phyloP scores from a whole-genome alignment of 2,329 filamentous ascomycete species.

The Escovopsis weberi region DNA sequence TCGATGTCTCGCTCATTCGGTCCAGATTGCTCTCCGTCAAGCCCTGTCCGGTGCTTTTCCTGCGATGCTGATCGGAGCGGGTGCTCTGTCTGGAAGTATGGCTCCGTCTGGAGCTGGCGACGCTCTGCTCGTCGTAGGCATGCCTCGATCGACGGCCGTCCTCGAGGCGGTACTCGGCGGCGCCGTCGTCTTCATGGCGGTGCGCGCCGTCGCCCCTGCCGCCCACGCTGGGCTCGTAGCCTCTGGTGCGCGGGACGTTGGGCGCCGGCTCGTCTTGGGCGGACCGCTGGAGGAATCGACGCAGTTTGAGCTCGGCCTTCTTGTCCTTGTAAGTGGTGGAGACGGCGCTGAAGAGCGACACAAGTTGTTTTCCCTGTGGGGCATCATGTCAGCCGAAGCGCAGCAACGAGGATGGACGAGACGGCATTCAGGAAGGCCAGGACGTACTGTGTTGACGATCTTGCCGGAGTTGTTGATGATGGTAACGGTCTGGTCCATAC shows the following conservation, averaged over 20 bases:
- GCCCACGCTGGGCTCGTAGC: constrained; percentile 1
- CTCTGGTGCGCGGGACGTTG: constrained; percentile 6
- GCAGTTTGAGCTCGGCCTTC: constrained; percentile 65
- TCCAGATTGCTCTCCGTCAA: constrained; percentile 40
- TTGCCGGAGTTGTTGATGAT: constrained; percentile 86
- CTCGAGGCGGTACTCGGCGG: constrained; percentile 15
- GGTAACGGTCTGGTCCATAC: constrained; percentile 58
- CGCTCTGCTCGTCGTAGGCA: constrained; percentile 17
- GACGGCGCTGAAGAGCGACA: constrained; percentile 85
- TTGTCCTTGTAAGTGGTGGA: constrained; percentile 77
- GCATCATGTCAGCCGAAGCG: neutral
- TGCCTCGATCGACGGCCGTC: constrained; percentile 19
- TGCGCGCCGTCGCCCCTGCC: neutral
- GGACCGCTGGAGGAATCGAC: constrained; percentile 23
- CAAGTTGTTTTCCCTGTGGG: constrained; percentile 68
- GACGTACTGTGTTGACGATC: constrained; percentile 70
- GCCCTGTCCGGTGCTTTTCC: constrained; percentile 19
- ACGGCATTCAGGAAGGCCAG: neutral
- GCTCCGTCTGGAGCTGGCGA: constrained; percentile 28
- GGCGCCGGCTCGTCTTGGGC: constrained; percentile 16
- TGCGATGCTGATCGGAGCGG: constrained; percentile 16
- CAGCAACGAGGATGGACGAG: too few species aligned
- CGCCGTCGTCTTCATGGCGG: neutral
- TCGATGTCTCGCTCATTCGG: constrained; percentile 38
- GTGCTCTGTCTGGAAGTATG: constrained; percentile 23